Percentiles rank a stretch among this genome's conserved stretches.
phyloP scores from a whole-genome alignment of 495 filamentous ascomycete species.

The Podospora fimiseda region DNA sequence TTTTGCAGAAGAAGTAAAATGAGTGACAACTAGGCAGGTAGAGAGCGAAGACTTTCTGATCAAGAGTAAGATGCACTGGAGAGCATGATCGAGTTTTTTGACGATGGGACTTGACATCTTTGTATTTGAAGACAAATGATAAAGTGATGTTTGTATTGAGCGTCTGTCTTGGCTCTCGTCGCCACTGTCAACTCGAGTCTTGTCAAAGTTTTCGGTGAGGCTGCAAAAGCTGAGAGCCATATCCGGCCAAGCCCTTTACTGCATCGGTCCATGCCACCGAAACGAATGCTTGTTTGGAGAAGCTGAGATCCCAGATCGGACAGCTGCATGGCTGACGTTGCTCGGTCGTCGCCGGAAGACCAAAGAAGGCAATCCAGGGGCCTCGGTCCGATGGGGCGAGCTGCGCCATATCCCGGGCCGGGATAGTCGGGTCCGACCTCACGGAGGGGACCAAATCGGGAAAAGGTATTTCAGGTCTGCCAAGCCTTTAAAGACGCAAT shows the following conservation, averaged over 20 bases:
- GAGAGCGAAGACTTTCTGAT: background rate
- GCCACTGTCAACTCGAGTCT: background rate
- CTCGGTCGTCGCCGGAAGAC: background rate
- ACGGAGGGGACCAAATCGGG: constrained; percentile 1
- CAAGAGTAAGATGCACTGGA: too few species aligned
- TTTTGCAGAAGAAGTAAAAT: background rate
- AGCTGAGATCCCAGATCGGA: too few species aligned
- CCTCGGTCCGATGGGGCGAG: background rate
- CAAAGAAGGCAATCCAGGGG: background rate
- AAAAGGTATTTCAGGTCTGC: background rate
- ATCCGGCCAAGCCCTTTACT: background rate
- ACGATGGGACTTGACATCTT: too few species aligned
- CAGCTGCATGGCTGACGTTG: background rate
- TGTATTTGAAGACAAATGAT: too few species aligned
- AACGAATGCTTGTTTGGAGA: too few species aligned
- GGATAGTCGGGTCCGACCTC: background rate
- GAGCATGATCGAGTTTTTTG: too few species aligned
- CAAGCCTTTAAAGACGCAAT: too few species aligned
- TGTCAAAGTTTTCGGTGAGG: too few species aligned
- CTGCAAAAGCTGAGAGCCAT: background rate
- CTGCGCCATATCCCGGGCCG: background rate
- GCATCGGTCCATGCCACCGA: background rate
- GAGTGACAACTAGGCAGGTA: background rate
- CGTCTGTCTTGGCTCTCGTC: background rate
- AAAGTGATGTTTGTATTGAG: background rate